Percentiles rank a stretch among this genome's conserved stretches.
These are phyloP conservation scores for Hypoxylon fuscum DNA, from an alignment of 495 filamentous ascomycete species.

Conservation along the genomic window DNA sequence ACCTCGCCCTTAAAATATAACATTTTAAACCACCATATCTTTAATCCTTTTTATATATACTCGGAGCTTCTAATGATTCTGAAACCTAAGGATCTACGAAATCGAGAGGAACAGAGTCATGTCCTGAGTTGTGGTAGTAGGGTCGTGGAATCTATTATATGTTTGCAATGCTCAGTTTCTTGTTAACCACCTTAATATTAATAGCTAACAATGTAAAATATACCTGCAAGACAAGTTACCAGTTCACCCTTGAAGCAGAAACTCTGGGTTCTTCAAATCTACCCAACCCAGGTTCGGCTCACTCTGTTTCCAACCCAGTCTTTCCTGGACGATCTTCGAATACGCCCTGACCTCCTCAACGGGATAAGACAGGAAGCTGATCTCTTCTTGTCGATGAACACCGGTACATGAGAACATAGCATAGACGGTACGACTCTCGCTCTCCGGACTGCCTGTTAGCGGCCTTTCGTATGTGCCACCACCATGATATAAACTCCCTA, in stretches of 20 bases:
- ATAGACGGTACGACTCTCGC: constrained; percentile 45
- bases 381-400: constrained; percentile 47
- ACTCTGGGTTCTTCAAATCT: constrained; percentile 45
- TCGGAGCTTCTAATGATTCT: no score
- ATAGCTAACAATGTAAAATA: no score
- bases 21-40: no score
- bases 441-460: constrained; percentile 1
- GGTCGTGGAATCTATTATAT: no score
- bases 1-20: no score
- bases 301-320: constrained; percentile 43
- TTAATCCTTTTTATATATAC: no score
- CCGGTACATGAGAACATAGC: constrained; percentile 48
- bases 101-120: no score
- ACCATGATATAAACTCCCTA: constrained; percentile 43
- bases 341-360: constrained; percentile 42
- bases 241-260: constrained; percentile 5
- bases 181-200: no score
- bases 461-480: constrained; percentile 36
- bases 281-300: constrained; percentile 49
- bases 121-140: no score
- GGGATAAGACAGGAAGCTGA: constrained; percentile 43
- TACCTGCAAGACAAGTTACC: no score
- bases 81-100: no score
- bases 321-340: constrained; percentile 39
- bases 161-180: no score